Percentiles rank a stretch among this genome's conserved stretches.
Conservation (phyloP, 768 basidiomycete species). For the Suillus spraguei region DNA sequence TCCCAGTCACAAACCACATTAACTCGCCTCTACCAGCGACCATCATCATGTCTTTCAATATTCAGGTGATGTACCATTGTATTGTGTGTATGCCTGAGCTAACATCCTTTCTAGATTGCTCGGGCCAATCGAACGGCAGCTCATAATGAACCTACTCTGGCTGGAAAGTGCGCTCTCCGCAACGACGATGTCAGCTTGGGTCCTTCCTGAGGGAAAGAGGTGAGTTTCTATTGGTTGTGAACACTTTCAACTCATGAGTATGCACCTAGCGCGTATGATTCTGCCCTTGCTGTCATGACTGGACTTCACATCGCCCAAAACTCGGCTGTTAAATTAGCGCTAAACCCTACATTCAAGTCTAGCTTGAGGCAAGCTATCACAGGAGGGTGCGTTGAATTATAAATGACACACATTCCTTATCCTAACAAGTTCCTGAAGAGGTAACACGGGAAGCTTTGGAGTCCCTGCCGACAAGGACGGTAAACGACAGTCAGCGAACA, state of each 20-base stretch:
- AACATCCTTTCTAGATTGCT: conserved; percentile 54
- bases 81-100: conserved; percentile 4
- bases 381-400: conserved; percentile 64
- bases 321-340: conserved; percentile 58
- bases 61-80: conserved; percentile 59
- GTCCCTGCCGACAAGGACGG: conserved; percentile 69
- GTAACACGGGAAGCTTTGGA: conserved; percentile 82
- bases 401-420: conserved; percentile 8
- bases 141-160: conserved; percentile 90
- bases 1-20: conserved; percentile 78
- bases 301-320: conserved; percentile 71
- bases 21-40: conserved; percentile 78
- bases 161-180: conserved; percentile 71
- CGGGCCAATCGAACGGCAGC: conserved; percentile 77
- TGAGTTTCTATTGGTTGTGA: conserved; percentile 31
- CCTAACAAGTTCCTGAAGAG: conserved; percentile 44
- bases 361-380: conserved; percentile 84
- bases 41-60: conserved; percentile 88
- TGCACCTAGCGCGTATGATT: conserved; percentile 65
- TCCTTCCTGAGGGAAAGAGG: conserved; percentile 73
- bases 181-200: conserved; percentile 77
- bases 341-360: conserved; percentile 78
- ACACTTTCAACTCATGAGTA: not conserved
- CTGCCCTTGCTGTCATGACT: conserved; percentile 62
- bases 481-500: conserved; percentile 52